Conservation (phyloP, 495 filamentous ascomycete species). For the Podospora pseudopauciseta region DNA sequence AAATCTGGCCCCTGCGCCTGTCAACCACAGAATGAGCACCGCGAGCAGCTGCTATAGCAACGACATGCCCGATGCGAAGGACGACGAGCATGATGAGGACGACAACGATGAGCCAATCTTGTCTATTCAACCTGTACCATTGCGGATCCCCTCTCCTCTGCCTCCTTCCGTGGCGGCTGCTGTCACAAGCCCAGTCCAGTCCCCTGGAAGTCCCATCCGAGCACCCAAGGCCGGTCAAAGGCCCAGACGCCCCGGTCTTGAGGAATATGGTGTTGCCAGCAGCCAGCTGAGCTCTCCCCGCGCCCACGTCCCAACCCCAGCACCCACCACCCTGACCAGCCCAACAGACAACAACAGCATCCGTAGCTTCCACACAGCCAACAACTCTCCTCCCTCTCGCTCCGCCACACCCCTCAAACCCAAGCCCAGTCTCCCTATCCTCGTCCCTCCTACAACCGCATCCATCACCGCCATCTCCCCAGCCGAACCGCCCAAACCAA, state of each 20-base stretch:
- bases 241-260: constrained; percentile 23
- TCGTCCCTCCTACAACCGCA: constrained; percentile 12
- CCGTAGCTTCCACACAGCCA: background rate
- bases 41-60: constrained; percentile 31
- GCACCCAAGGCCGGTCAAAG: background rate
- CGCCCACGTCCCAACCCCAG: constrained; percentile 10
- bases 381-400: constrained; percentile 18
- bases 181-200: background rate
- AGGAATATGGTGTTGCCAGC: constrained; percentile 28
- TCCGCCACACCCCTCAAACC: constrained; percentile 23
- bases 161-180: background rate
- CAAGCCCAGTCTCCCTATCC: constrained; percentile 14
- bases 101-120: constrained; percentile 27
- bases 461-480: constrained; percentile 6
- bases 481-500: constrained; percentile 13
- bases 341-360: constrained; percentile 18
- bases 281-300: constrained; percentile 8
- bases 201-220: background rate
- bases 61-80: constrained; percentile 17
- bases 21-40: constrained; percentile 15
- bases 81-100: constrained; percentile 19
- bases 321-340: constrained; percentile 1
- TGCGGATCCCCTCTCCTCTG: constrained; percentile 19
- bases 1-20: background rate
- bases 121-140: constrained; percentile 26